These are phyloP conservation scores for Funneliformis mosseae DNA, from an alignment of 192 early-diverging fungal species.

Conservation along the genomic window DNA sequence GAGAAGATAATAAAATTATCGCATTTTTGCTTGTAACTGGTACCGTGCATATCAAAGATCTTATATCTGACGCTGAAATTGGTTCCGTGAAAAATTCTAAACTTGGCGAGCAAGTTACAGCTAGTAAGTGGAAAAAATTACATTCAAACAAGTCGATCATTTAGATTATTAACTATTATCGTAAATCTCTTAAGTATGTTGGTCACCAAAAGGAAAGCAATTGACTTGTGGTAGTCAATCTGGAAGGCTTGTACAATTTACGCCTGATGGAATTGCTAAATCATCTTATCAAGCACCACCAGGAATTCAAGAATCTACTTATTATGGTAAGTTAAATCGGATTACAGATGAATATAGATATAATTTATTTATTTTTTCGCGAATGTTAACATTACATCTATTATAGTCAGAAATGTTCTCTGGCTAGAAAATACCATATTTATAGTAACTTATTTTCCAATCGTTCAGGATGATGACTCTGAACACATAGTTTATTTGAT, in stretches of 20 bases:
- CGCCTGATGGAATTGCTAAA: conserved; percentile 61
- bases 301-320: conserved; percentile 11
- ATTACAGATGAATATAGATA: no score
- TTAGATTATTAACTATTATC: neutral
- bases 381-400: neutral
- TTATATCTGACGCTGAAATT: neutral
- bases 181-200: conserved; percentile 38
- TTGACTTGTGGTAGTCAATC: conserved; percentile 71
- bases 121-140: conserved; percentile 8
- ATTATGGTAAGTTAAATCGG: conserved; percentile 1
- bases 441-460: conserved; percentile 52
- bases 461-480: conserved; percentile 30
- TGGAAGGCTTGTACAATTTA: conserved; percentile 64
- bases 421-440: conserved; percentile 80
- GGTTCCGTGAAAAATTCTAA: neutral
- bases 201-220: conserved; percentile 92
- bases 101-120: conserved; percentile 22
- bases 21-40: conserved; percentile 57
- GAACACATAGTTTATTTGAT: conserved; percentile 61
- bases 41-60: conserved; percentile 31
- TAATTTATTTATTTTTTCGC: neutral
- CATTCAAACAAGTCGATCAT: neutral
- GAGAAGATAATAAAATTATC: conserved; percentile 44
- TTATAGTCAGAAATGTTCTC: conserved; percentile 61
- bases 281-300: conserved; percentile 30